Percentiles rank a stretch among this genome's conserved stretches.
These are phyloP conservation scores for Alternaria arbusti DNA, from an alignment of 2,329 filamentous ascomycete genomes.

Conservation along the genomic window DNA sequence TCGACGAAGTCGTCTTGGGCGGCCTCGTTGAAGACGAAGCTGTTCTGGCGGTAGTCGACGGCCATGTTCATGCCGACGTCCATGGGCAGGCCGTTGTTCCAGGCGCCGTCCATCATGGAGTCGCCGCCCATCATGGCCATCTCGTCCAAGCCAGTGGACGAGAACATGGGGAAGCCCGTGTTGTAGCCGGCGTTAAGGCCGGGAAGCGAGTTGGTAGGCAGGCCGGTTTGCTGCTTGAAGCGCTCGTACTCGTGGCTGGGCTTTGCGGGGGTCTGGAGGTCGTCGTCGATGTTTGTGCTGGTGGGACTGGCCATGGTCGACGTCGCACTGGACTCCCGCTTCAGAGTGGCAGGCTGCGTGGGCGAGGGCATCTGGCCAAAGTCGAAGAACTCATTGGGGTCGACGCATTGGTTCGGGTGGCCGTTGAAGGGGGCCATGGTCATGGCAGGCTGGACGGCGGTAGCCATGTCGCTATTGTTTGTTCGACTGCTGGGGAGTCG, in stretches of 20 bases:
- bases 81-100: conserved; percentile 59
- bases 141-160: conserved; percentile 72
- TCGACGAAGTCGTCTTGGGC: conserved; percentile 67
- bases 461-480: conserved; percentile 39
- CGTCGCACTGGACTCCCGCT: conserved; percentile 59
- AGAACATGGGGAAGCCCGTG: conserved; percentile 54
- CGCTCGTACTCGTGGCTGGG: conserved; percentile 95
- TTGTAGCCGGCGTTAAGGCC: conserved; percentile 69
- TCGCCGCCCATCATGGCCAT: conserved; percentile 61
- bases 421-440: conserved; percentile 45
- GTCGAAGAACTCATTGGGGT: conserved; percentile 53
- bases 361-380: conserved; percentile 68
- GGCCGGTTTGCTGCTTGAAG: conserved; percentile 94
- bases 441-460: conserved; percentile 45
- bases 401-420: conserved; percentile 46
- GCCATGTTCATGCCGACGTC: conserved; percentile 72
- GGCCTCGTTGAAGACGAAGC: conserved; percentile 65
- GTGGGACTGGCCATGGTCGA: conserved; percentile 62
- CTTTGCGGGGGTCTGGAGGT: conserved; percentile 69
- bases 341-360: conserved; percentile 59
- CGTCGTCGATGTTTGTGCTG: conserved; percentile 57
- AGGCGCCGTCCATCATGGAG: conserved; percentile 61
- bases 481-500: conserved; percentile 15
- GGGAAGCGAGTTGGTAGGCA: conserved; percentile 83
- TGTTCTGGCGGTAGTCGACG: conserved; percentile 61